phyloP scores from a whole-genome alignment of 495 filamentous ascomycete genomes.

The Annulohypoxylon maeteangense region DNA sequence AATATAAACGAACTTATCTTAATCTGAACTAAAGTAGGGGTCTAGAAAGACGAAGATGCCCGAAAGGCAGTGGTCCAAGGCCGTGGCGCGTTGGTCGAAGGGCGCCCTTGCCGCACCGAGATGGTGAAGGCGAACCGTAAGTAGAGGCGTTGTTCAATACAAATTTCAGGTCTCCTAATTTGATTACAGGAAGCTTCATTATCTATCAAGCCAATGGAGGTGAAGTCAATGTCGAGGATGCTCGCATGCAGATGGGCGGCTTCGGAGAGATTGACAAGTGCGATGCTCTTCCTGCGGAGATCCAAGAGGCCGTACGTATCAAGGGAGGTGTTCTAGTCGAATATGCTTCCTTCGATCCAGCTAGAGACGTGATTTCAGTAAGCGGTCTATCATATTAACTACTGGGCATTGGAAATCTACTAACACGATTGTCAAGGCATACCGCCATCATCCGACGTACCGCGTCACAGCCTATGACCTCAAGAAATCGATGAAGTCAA shows the following conservation, averaged over 20 bases:
- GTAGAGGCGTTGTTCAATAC: conserved; percentile 32
- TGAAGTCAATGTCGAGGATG: conserved; percentile 56
- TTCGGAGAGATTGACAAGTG: conserved; percentile 55
- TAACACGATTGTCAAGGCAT: conserved; percentile 45
- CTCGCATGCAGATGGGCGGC: conserved; percentile 49
- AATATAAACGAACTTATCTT: not conserved
- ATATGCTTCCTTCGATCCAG: conserved; percentile 58
- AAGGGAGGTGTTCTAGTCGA: conserved; percentile 62
- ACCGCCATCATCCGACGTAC: conserved; percentile 42
- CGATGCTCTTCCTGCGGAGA: conserved; percentile 42
- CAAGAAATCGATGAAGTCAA: conserved; percentile 42
- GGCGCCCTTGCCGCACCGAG: conserved; percentile 69
- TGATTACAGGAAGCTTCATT: conserved; percentile 59
- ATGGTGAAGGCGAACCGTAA: conserved; percentile 66
- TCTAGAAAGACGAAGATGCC: conserved; percentile 57
- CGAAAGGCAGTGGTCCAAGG: conserved; percentile 59
- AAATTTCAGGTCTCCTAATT: conserved; percentile 23
- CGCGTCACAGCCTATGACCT: conserved; percentile 51
- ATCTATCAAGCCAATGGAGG: conserved; percentile 57
- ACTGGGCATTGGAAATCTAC: not conserved
- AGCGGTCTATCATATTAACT: conserved; percentile 19
- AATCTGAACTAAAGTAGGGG: conserved; percentile 27
- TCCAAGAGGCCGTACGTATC: conserved; percentile 45
- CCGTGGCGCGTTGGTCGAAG: conserved; percentile 60
- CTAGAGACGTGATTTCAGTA: conserved; percentile 55